Evolutionary conservation across 495 filamentous ascomycete genomes (phyloP).

Genomic region (Schizothecium vesticola): DNA sequence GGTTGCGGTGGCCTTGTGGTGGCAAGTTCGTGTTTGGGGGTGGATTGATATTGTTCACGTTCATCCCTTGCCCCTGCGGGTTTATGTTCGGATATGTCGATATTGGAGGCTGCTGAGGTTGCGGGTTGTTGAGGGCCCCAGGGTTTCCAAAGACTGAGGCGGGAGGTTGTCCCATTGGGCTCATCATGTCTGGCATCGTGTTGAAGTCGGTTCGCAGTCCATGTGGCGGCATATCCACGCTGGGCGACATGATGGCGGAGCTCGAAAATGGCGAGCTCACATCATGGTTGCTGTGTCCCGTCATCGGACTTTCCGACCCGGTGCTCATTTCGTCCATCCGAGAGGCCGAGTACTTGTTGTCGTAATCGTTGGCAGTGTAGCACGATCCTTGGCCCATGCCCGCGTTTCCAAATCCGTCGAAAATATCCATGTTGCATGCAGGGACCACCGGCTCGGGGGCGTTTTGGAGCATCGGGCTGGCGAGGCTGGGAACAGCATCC

Average conservation of each 20-base stretch:
- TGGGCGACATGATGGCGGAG: constrained; percentile 43
- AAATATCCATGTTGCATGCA: constrained; percentile 46
- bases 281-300: constrained; percentile 31
- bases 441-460: constrained; percentile 39
- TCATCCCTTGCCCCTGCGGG: constrained; percentile 33
- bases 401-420: constrained; percentile 51
- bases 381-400: constrained; percentile 42
- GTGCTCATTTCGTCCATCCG: constrained; percentile 39
- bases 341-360: constrained; percentile 32
- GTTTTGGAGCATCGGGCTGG: constrained; percentile 50
- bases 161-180: constrained; percentile 37
- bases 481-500: constrained; percentile 57
- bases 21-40: constrained; percentile 23
- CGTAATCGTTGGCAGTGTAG: constrained; percentile 29
- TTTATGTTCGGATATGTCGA: constrained; percentile 30
- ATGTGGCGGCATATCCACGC: constrained; percentile 31
- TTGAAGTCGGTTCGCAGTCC: constrained; percentile 32
- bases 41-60: constrained; percentile 25
- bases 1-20: constrained; percentile 30
- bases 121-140: constrained; percentile 31
- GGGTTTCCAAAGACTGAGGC: constrained; percentile 26
- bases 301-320: constrained; percentile 34
- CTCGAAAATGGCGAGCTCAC: constrained; percentile 43
- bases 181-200: constrained; percentile 44
- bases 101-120: constrained; percentile 25